Conservation (phyloP, 371 early-diverging fungal genomes). For the Coemansia sp. region DNA sequence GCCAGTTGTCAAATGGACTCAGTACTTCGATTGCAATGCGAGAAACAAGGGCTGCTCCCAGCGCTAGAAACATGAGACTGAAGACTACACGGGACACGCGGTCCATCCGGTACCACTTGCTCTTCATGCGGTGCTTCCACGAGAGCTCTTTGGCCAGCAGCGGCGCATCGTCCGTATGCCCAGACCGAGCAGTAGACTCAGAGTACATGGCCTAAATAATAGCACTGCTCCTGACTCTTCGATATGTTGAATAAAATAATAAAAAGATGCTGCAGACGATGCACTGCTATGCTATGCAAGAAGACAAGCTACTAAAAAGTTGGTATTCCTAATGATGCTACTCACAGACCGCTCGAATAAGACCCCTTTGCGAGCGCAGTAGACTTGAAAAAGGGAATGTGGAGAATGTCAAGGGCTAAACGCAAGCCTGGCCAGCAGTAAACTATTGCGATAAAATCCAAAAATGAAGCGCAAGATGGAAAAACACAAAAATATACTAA, state of each 20-base stretch:
- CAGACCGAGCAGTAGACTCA: slow-evolving; percentile 21
- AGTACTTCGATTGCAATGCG: slow-evolving; percentile 30
- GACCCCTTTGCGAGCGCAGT: not conserved
- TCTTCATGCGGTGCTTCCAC: slow-evolving; percentile 12
- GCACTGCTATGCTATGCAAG: not conserved
- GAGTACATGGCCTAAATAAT: slow-evolving; percentile 11
- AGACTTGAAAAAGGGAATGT: not conserved
- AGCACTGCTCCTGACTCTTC: not conserved
- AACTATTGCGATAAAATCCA: not conserved
- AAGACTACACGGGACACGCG: slow-evolving; percentile 17
- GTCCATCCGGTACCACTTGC: slow-evolving; percentile 41
- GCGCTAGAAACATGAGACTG: slow-evolving; percentile 11
- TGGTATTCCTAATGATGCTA: not conserved
- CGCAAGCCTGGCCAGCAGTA: slow-evolving; percentile 7
- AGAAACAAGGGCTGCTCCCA: slow-evolving; percentile 9
- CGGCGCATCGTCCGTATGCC: slow-evolving; percentile 16
- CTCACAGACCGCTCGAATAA: not conserved
- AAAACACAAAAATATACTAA: not conserved
- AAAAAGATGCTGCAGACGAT: not conserved
- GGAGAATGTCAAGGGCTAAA: not conserved
- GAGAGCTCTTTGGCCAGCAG: slow-evolving; percentile 21
- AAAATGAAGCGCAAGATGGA: not conserved
- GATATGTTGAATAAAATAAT: not conserved
- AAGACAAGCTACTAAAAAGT: not conserved
- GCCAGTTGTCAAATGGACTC: slow-evolving; percentile 28